Conservation (phyloP, 2,329 filamentous ascomycete species). For the Diplodia sapinea region DNA sequence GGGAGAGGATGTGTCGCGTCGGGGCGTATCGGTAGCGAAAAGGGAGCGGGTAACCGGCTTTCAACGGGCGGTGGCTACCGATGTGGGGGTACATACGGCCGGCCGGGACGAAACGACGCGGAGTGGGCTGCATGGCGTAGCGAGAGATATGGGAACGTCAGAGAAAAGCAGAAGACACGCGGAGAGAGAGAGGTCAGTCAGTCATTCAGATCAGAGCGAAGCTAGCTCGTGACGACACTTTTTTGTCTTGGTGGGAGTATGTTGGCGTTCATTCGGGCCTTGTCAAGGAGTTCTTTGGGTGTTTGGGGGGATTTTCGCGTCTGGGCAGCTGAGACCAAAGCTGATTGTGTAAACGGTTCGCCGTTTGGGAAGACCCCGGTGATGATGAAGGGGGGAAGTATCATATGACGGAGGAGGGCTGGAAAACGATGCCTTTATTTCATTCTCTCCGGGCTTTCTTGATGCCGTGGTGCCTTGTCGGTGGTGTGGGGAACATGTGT, state of each 20-base stretch:
- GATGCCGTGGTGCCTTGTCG: neutral
- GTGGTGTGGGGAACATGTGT: neutral
- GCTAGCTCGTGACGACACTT: neutral
- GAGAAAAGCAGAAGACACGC: neutral
- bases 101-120: neutral
- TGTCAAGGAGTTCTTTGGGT: neutral
- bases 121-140: neutral
- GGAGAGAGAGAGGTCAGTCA: neutral
- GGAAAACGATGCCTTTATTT: too few species aligned
- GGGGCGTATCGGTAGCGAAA: neutral
- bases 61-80: neutral
- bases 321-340: neutral
- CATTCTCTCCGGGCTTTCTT: neutral
- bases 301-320: neutral
- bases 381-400: neutral
- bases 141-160: neutral
- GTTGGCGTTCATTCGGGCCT: neutral
- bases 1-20: constrained; percentile 7
- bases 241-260: neutral
- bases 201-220: neutral
- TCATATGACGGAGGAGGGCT: neutral
- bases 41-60: neutral
- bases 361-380: neutral
- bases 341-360: neutral
- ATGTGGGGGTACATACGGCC: neutral